A percentile compares a stretch with the other conserved stretches of the same genome.
Conservation (phyloP, 2,329 filamentous ascomycete genomes). For the Sphaerulina vaccinii region DNA sequence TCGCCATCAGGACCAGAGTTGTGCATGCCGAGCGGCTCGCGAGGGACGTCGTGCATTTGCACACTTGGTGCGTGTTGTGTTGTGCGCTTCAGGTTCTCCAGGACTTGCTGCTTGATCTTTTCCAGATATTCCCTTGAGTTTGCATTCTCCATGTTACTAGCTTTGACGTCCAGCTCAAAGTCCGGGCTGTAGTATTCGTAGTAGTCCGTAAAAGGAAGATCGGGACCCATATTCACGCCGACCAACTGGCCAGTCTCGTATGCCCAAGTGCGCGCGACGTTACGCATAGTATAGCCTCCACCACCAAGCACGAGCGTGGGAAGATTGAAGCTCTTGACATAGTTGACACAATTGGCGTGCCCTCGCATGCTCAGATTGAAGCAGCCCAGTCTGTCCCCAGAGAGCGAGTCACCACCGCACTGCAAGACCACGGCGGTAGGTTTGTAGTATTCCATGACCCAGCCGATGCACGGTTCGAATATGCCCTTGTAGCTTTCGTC, state of each 20-base stretch:
- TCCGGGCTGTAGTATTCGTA: conserved; percentile 76
- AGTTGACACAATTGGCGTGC: conserved; percentile 68
- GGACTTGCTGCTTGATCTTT: conserved; percentile 64
- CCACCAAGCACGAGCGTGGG: conserved; percentile 66
- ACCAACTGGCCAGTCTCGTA: conserved; percentile 77
- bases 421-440: conserved; percentile 68
- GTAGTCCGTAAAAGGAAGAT: conserved; percentile 95
- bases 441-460: conserved; percentile 67
- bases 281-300: conserved; percentile 69
- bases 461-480: conserved; percentile 66
- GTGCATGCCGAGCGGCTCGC: conserved; percentile 54
- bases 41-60: conserved; percentile 63
- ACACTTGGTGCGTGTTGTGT: conserved; percentile 62
- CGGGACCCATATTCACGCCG: conserved; percentile 73
- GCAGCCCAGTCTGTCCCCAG: conserved; percentile 65
- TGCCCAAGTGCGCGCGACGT: conserved; percentile 61
- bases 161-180: conserved; percentile 67
- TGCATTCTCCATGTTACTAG: conserved; percentile 71
- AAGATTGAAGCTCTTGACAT: conserved; percentile 65
- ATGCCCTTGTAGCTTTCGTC: conserved; percentile 66
- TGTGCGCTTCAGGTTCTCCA: conserved; percentile 65
- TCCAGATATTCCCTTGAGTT: conserved; percentile 68
- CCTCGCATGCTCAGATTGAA: conserved; percentile 71
- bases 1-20: conserved; percentile 27
- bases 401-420: conserved; percentile 67